Evolutionary conservation across 2,329 filamentous ascomycete species (phyloP).

Genomic region (Fusarium humuli): DNA sequence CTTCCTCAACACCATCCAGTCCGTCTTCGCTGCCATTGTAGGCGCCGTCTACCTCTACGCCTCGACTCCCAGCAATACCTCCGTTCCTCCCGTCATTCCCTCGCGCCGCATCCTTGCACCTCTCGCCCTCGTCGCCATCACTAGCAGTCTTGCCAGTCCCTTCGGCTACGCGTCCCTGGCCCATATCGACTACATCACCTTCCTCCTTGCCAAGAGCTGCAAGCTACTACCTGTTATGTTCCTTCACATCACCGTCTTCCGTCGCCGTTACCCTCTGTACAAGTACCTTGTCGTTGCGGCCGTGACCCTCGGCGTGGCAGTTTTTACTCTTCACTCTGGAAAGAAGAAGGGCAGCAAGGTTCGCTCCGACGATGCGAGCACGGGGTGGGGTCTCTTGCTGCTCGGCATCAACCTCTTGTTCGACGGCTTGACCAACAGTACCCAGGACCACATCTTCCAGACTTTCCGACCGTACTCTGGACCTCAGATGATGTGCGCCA

Average conservation of each 20-base stretch:
- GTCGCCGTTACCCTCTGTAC: conserved; percentile 88
- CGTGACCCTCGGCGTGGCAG: conserved; percentile 90
- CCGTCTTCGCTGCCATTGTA: conserved; percentile 83
- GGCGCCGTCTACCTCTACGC: conserved; percentile 83
- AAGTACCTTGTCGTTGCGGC: conserved; percentile 95
- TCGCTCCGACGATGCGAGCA: conserved; percentile 66
- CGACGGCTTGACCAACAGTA: conserved; percentile 95
- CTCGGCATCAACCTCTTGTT: conserved; percentile 92
- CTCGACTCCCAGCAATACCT: conserved; percentile 62
- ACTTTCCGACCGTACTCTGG: conserved; percentile 84
- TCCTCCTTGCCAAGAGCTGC: conserved; percentile 96
- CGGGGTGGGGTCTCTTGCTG: conserved; percentile 83
- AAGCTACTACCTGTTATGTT: conserved; percentile 99
- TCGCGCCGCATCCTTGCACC: conserved; percentile 78
- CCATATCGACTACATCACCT: conserved; percentile 98
- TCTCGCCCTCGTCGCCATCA: conserved; percentile 86
- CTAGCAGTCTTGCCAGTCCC: conserved; percentile 88
- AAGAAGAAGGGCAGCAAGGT: conserved; percentile 57
- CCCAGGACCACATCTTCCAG: conserved; percentile 93
- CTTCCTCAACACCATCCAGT: conserved; percentile 96
- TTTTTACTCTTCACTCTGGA: conserved; percentile 90
- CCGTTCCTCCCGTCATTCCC: conserved; percentile 78
- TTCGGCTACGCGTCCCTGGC: conserved; percentile 93
- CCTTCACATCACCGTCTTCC: conserved; percentile 92
- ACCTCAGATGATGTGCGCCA: conserved; percentile 99